These are phyloP conservation scores for Botrytis paeoniae DNA, from an alignment of 2,329 filamentous ascomycete genomes.

Conservation along the genomic window DNA sequence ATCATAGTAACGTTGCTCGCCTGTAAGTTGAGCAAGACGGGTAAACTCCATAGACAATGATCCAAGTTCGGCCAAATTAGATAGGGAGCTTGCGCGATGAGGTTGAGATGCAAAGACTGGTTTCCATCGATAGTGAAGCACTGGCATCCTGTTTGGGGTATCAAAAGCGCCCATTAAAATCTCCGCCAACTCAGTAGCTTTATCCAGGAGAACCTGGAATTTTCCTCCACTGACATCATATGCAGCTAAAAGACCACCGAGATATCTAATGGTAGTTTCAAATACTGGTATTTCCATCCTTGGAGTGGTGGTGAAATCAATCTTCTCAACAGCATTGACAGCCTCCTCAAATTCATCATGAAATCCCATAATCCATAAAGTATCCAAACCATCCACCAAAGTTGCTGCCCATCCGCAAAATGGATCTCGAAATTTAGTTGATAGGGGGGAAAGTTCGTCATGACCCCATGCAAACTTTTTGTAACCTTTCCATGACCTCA, in stretches of 20 bases:
- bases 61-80: conserved; percentile 56
- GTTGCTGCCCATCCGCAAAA: conserved; percentile 93
- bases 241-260: conserved; percentile 80
- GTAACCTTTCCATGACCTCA: conserved; percentile 80
- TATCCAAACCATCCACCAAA: conserved; percentile 77
- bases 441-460: conserved; percentile 78
- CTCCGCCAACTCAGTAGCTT: conserved; percentile 70
- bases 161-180: conserved; percentile 72
- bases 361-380: conserved; percentile 82
- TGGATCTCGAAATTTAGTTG: conserved; percentile 66
- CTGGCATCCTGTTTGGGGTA: conserved; percentile 90
- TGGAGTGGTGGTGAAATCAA: conserved; percentile 77
- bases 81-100: conserved; percentile 55
- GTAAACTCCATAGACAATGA: conserved; percentile 87
- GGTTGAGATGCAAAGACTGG: conserved; percentile 61
- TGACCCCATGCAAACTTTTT: conserved; percentile 76
- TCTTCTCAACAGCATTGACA: conserved; percentile 62
- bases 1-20: conserved; percentile 81
- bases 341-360: conserved; percentile 78
- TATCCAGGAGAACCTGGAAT: conserved; percentile 65
- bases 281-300: conserved; percentile 79
- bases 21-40: conserved; percentile 79
- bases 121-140: conserved; percentile 76
- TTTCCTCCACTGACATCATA: conserved; percentile 78
- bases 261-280: conserved; percentile 86